phyloP scores from a whole-genome alignment of 441 rosid species.

The Pelargonium australe region DNA sequence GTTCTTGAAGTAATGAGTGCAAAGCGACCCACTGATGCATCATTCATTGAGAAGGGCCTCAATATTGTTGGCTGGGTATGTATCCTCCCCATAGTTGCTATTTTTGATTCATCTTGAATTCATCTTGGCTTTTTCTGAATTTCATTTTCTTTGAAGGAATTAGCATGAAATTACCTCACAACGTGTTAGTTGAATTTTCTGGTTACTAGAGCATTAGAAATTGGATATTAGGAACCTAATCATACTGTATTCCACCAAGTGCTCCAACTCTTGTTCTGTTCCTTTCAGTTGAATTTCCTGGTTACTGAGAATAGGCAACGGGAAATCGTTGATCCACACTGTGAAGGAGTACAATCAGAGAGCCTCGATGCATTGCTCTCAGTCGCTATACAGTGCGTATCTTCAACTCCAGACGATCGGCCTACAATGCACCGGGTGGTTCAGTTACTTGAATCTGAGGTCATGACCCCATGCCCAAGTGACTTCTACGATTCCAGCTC shows the following conservation, averaged over 20 bases:
- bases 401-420: conserved; percentile 76
- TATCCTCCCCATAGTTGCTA: background rate
- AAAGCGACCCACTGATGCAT: conserved; percentile 93
- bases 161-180: too few relatives aligned
- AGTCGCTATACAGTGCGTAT: conserved; percentile 82
- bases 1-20: conserved; percentile 94
- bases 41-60: conserved; percentile 92
- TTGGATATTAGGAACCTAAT: too few relatives aligned
- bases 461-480: conserved; percentile 98
- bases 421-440: conserved; percentile 97
- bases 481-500: conserved; percentile 86
- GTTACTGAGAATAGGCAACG: conserved; percentile 56
- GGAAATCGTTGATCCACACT: conserved; percentile 69
- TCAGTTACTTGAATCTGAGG: conserved; percentile 87
- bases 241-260: background rate
- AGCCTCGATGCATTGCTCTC: conserved; percentile 79
- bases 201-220: too few relatives aligned
- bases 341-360: conserved; percentile 77
- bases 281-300: conserved; percentile 71
- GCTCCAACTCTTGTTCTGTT: conserved; percentile 8
- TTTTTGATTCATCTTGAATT: conserved; percentile 7
- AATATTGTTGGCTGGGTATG: conserved; percentile 97
- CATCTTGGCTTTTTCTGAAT: too few relatives aligned
- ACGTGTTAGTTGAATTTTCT: too few relatives aligned
- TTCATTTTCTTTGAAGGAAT: too few relatives aligned